These are phyloP conservation scores for Yarrowia sp. DNA, from an alignment of 805 yeast genomes.

Conservation along the genomic window DNA sequence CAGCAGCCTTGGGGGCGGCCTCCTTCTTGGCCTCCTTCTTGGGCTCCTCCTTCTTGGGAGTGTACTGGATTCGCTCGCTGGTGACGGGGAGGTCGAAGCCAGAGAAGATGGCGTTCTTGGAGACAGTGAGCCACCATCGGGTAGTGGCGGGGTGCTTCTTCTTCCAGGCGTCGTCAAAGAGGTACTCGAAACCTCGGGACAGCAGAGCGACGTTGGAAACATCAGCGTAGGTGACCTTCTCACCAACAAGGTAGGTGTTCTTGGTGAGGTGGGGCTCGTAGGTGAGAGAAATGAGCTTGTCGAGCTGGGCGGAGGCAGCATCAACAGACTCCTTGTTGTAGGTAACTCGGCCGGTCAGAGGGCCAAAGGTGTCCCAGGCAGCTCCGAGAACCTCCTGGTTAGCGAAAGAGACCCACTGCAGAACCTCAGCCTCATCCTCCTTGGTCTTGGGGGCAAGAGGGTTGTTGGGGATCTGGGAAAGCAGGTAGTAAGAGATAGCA, in stretches of 20 bases:
- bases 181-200: slow-evolving; percentile 46
- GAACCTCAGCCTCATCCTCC: slow-evolving; percentile 59
- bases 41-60: slow-evolving; percentile 72
- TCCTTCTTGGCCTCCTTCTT: slow-evolving; percentile 41
- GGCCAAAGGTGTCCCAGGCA: slow-evolving; percentile 51
- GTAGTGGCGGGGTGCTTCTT: slow-evolving; percentile 55
- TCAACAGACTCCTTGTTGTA: slow-evolving; percentile 74
- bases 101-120: slow-evolving; percentile 45
- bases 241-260: slow-evolving; percentile 69
- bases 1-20: slow-evolving; percentile 41
- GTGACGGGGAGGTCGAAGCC: slow-evolving; percentile 53
- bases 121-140: slow-evolving; percentile 69
- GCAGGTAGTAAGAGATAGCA: slow-evolving; percentile 54
- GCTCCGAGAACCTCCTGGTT: slow-evolving; percentile 61
- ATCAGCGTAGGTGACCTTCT: slow-evolving; percentile 64
- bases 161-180: slow-evolving; percentile 67
- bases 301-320: slow-evolving; percentile 42
- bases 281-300: slow-evolving; percentile 43
- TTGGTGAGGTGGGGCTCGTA: slow-evolving; percentile 40
- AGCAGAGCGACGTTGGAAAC: slow-evolving; percentile 50
- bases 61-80: slow-evolving; percentile 62
- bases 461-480: slow-evolving; percentile 31
- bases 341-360: slow-evolving; percentile 61
- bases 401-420: slow-evolving; percentile 75
- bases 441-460: slow-evolving; percentile 62